phyloP scores from a whole-genome alignment of 768 basidiomycete genomes.

The Auriscalpium vulgare region DNA sequence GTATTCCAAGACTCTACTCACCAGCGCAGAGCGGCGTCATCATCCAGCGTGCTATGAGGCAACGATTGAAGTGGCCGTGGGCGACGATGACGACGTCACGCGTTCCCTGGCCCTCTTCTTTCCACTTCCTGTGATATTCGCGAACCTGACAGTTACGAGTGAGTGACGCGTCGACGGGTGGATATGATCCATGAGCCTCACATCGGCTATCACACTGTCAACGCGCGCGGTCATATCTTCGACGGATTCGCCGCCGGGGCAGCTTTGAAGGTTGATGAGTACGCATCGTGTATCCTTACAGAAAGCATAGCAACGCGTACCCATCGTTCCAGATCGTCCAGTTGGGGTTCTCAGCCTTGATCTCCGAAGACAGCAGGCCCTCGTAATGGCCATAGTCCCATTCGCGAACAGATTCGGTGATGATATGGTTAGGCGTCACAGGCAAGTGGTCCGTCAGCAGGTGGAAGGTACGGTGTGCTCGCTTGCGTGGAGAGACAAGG shows the following conservation, averaged over 20 bases:
- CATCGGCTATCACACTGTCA: conserved; percentile 67
- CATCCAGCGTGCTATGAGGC: conserved; percentile 79
- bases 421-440: conserved; percentile 39
- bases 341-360: conserved; percentile 44
- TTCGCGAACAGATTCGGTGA: conserved; percentile 65
- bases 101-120: conserved; percentile 55
- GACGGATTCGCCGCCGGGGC: conserved; percentile 81
- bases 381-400: conserved; percentile 95
- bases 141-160: conserved; percentile 41
- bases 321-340: conserved; percentile 90
- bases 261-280: conserved; percentile 35
- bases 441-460: conserved; percentile 55
- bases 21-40: conserved; percentile 53
- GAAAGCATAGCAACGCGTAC: conserved; percentile 27
- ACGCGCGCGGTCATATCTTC: conserved; percentile 75
- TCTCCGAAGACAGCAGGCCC: conserved; percentile 74
- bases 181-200: conserved; percentile 20
- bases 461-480: conserved; percentile 83
- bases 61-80: conserved; percentile 78
- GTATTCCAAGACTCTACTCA: conserved; percentile 17
- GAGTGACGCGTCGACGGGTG: background rate
- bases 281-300: background rate
- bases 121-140: conserved; percentile 62
- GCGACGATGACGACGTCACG: conserved; percentile 86
- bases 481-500: conserved; percentile 79